Evolutionary conservation across 2,329 filamentous ascomycete genomes (phyloP), one percentile per base, ranked within the genome.

Genomic region (Cryphonectria parasitica): DNA sequence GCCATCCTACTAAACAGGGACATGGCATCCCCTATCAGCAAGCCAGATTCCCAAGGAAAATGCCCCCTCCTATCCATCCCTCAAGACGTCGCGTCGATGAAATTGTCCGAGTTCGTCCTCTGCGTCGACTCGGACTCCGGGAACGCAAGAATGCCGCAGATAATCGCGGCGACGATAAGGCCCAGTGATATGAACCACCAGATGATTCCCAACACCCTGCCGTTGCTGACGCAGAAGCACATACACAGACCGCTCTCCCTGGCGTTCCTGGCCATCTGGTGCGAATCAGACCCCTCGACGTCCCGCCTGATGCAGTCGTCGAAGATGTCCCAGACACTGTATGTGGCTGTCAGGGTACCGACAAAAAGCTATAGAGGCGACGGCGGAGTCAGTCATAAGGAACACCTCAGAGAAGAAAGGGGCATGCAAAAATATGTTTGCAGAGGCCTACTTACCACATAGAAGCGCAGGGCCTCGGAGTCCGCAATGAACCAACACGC

Each of bases 261-360:
- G 75, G 95, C 95, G 31, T 89, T 86, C 80, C 93, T 86, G 10
- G 92, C 92, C 75, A 95, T 95, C 41, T 94, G 91, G 74, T 90
- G 92, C 7, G 92, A 92, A 77, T 95, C 92, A 5, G 91, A 94
- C 31, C 86, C 89, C 79, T 95, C 94, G 66, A 95, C 91, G 81
- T 94, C 95, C 71, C 92, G 87, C 5, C 94, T 82, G 74, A 95
- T 94, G 43, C 95, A 83, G 75, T 95, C 92, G 77, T 95, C 92
- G 79, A 91, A 94, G 75, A 95, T 95, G 82, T 95, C 92, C 92
- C 92, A 95, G 6, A 92, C 91, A 74, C 90, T 92, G 80, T 95
- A 95, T 0, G 95, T 85, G 1, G 89, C 90, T 8, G 89, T 92
- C 92, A 95, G 94, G 75, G 94, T 92, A 58, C 92, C 92, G 72